Evolutionary conservation across 2,329 filamentous ascomycete genomes (phyloP).

Genomic region (Sphaerulina populicola): DNA sequence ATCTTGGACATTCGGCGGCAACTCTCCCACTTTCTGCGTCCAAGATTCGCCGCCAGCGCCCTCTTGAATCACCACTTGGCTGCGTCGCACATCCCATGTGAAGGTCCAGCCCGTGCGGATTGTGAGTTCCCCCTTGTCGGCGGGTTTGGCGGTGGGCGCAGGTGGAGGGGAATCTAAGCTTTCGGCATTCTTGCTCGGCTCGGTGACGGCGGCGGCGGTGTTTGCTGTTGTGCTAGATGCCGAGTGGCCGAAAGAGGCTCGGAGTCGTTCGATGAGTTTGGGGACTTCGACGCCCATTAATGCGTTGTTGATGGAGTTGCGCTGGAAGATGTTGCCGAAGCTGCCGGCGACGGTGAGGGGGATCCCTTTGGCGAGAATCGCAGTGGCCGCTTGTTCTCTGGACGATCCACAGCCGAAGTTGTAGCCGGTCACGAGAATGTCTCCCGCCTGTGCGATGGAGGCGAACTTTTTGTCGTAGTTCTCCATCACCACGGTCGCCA

Average conservation of each 20-base stretch:
- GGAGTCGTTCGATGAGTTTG: conserved; percentile 55
- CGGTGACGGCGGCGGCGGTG: conserved; percentile 39
- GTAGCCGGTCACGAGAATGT: conserved; percentile 77
- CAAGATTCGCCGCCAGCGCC: conserved; percentile 58
- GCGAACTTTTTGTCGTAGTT: conserved; percentile 78
- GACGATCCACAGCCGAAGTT: conserved; percentile 82
- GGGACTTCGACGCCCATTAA: conserved; percentile 65
- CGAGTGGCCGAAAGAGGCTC: conserved; percentile 48
- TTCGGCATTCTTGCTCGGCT: conserved; percentile 46
- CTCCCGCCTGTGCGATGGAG: conserved; percentile 54
- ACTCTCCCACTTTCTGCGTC: conserved; percentile 72
- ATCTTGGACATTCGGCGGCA: conserved; percentile 75
- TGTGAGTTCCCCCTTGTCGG: conserved; percentile 51
- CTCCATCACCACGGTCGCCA: conserved; percentile 86
- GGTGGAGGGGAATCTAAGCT: conserved; percentile 46
- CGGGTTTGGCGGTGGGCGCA: conserved; percentile 28
- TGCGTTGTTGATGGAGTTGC: conserved; percentile 74
- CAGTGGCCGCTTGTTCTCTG: conserved; percentile 80
- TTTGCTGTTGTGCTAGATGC: conserved; percentile 16
- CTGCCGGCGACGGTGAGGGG: conserved; percentile 71
- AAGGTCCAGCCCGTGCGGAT: conserved; percentile 75
- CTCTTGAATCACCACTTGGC: conserved; percentile 63
- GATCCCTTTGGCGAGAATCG: conserved; percentile 71
- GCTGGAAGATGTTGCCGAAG: conserved; percentile 74
- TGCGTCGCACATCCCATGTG: conserved; percentile 68